Evolutionary conservation across 192 early-diverging fungal genomes (phyloP).

Genomic region (Coemansia brasiliensis): DNA sequence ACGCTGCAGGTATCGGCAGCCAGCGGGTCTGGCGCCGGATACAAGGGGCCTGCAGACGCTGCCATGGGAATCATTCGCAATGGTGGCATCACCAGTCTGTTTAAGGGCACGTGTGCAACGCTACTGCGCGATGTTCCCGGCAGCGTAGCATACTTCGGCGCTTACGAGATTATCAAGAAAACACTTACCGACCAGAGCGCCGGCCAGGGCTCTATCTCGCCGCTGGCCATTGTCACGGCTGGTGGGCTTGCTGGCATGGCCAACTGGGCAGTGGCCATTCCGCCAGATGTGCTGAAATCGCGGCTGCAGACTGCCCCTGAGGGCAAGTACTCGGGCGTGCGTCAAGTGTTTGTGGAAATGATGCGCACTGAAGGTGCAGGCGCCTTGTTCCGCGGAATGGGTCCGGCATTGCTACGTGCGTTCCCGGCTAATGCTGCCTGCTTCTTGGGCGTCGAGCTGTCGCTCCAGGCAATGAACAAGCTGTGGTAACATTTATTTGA

Average conservation of each 20-base stretch:
- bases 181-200: constrained; percentile 63
- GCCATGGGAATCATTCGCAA: constrained; percentile 78
- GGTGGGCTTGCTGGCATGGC: constrained; percentile 98
- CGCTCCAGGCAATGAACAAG: constrained; percentile 51
- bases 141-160: constrained; percentile 93
- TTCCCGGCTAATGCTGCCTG: constrained; percentile 86
- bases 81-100: constrained; percentile 84
- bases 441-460: constrained; percentile 64
- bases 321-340: constrained; percentile 54
- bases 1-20: constrained; percentile 73
- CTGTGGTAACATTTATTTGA: constrained; percentile 23
- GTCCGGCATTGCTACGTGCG: constrained; percentile 77
- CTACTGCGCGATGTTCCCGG: constrained; percentile 91
- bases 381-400: constrained; percentile 81
- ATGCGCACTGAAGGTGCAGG: constrained; percentile 59
- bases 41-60: constrained; percentile 92
- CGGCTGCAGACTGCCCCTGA: constrained; percentile 68
- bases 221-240: constrained; percentile 84
- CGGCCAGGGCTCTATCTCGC: constrained; percentile 73
- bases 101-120: constrained; percentile 92
- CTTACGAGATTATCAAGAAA: constrained; percentile 87
- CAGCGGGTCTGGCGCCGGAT: constrained; percentile 54
- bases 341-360: constrained; percentile 58
- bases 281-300: constrained; percentile 87
- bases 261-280: constrained; percentile 82